A percentile compares a stretch with the other conserved stretches of the same genome.
Conservation (phyloP, 108 stramenopile species). For the Phaeodactylum tricornutum region DNA sequence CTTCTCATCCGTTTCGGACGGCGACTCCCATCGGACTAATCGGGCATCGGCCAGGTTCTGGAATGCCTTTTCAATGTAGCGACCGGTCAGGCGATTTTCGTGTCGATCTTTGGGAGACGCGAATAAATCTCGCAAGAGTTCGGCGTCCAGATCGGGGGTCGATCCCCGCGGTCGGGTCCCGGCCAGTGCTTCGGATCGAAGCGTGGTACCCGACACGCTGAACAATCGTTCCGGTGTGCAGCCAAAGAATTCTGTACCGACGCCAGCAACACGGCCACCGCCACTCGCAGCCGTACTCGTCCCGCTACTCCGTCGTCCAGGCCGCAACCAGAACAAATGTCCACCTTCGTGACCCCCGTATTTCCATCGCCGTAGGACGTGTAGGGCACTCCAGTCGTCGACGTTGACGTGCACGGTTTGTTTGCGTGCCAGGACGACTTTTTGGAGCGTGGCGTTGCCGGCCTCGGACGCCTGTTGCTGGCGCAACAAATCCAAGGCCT, state of each 20-base stretch:
- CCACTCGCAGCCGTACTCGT: background rate
- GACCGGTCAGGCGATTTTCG: constrained; percentile 70
- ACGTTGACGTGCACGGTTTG: constrained; percentile 38
- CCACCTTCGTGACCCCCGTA: constrained; percentile 59
- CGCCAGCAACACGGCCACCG: constrained; percentile 3
- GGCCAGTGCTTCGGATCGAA: constrained; percentile 65
- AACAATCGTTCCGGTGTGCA: constrained; percentile 81
- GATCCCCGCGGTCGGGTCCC: constrained; percentile 74
- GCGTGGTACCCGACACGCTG: constrained; percentile 19
- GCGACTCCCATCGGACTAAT: constrained; percentile 11
- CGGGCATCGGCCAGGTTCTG: constrained; percentile 31
- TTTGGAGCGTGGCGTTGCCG: constrained; percentile 19
- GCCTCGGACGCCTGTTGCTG: background rate
- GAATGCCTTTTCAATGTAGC: constrained; percentile 51
- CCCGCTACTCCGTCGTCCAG: constrained; percentile 17
- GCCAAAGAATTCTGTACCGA: constrained; percentile 78
- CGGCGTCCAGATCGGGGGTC: constrained; percentile 48
- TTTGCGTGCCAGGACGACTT: constrained; percentile 65
- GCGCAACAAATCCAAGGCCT: constrained; percentile 34
- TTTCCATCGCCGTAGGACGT: constrained; percentile 59
- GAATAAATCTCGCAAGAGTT: constrained; percentile 54
- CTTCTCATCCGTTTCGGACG: background rate
- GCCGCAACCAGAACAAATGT: constrained; percentile 59
- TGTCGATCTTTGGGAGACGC: constrained; percentile 59
- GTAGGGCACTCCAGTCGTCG: constrained; percentile 29